Evolutionary conservation across 768 basidiomycete species (phyloP), one percentile per base, ranked within the genome.

Genomic region (Tulasnella sp.): DNA sequence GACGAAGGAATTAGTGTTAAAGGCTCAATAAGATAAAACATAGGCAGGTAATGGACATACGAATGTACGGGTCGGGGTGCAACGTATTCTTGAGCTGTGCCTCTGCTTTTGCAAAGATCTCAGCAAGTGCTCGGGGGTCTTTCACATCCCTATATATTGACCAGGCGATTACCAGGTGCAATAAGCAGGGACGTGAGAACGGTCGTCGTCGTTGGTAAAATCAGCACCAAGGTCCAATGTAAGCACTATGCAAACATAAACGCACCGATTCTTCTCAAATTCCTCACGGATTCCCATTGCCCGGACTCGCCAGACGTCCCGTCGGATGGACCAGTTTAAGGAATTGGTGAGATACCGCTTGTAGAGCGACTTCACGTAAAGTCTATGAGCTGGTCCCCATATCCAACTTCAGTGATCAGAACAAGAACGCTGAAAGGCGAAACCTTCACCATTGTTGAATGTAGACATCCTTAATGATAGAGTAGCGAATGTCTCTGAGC

Each of bases 1-100:
- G n/a, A n/a, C n/a, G n/a, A n/a, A n/a, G n/a, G n/a, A n/a, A n/a
- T n/a, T n/a, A n/a, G n/a, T n/a, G 13, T 1, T 50, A 21, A 44
- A 51, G 19, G 8, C 47, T 27, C 45, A 38, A 61, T 41, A 63
- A 58, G 43, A 24, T 47, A 30, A 27, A 53, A 9, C 13, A 30
- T 49, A 26, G 29, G 13, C 42, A 50, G 23, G n/a, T n/a, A n/a
- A n/a, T n/a, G n/a, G 24, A 83, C 92, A 74, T 72, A 97, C 94
- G 73, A 70, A 88, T 85, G 72, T 92, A 93, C 42, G 95, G 94
- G 72, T 97, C 95, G 23, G 93, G 94, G 70, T 98, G 95, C 58
- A 75, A 75, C 67, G 72, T 79, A 29, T 70, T 72, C 2, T 82
- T 85, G 19, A 94, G 74, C 8, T 79, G 72, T 2, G 81, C 85